Evolutionary conservation across 2,329 filamentous ascomycete species (phyloP), one percentile per base, ranked within the genome.

Genomic region (Celoporthe dispersa): DNA sequence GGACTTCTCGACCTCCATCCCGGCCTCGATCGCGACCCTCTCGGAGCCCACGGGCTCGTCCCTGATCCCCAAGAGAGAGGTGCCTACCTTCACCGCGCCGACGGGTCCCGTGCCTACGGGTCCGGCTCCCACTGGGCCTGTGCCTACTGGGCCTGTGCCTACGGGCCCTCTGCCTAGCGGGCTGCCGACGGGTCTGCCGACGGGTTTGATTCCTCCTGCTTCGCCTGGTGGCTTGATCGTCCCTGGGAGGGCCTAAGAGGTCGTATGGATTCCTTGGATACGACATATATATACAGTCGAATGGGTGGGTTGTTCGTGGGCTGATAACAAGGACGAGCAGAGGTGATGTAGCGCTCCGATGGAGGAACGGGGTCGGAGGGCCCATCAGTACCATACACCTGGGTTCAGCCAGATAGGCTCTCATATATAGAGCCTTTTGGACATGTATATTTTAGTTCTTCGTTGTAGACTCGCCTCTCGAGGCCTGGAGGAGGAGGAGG

Each of bases 61-160:
- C 5, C 33, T 53, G 44, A n/a, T 55, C 11, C 63, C 63, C 48
- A 65, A 53, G 44, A 53, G 63, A 22, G 31, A 31, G 22, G 48
- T 55, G 8, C 44, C 63, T 14, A 37, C 63, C 28, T 51, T 37
- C 57, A 28, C 66, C 16, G 41, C 41, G 25, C 31, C 39, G 37
- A 67, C 57, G 9, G 65, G 65, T 2, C 25, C 28, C 39, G 19
- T 67, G 39, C 65, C 65, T 48, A 60, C 53, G 0, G 65, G 65
- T 9, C 60, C 60, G n/a, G 19, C 25, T 61, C 37, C 39, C 65
- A 37, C 44, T 12, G n/a, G 64, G 4, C 31, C 44, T n/a, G 16
- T 41, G 48, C 64, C 51, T 11, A 9, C 28, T 9, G 63, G 19
- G 25, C 28, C 62, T 12, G 14, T 16, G 19, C 63, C 63, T 6